Percentiles rank a stretch among this genome's conserved stretches.
Evolutionary conservation across 371 early-diverging fungal genomes (phyloP).

Genomic region (Coemansia sp.): DNA sequence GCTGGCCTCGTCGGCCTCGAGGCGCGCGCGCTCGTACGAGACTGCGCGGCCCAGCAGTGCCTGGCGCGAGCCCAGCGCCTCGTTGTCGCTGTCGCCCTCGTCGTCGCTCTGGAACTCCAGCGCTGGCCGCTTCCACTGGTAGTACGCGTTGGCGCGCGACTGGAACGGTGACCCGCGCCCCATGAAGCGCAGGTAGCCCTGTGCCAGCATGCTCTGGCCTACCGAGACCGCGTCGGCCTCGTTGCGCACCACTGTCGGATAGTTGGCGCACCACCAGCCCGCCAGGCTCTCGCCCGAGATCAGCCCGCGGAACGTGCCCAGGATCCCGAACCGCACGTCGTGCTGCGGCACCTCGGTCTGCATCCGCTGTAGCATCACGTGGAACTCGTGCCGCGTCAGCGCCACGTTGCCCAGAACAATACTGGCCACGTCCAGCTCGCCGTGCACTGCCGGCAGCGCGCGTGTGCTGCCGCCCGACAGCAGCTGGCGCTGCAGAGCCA

Average conservation of each 20-base stretch:
- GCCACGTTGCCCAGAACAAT: slow-evolving; percentile 48
- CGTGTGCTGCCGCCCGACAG: slow-evolving; percentile 17
- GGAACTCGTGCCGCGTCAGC: slow-evolving; percentile 49
- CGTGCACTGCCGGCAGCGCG: slow-evolving; percentile 23
- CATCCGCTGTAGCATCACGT: slow-evolving; percentile 55
- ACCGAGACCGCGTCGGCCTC: slow-evolving; percentile 67
- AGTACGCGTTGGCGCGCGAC: slow-evolving; percentile 60
- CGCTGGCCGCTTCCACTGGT: slow-evolving; percentile 67
- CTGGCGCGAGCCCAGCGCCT: slow-evolving; percentile 25
- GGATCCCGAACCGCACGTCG: slow-evolving; percentile 67
- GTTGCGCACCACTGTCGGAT: slow-evolving; percentile 61
- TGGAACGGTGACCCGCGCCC: slow-evolving; percentile 73
- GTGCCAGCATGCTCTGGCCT: slow-evolving; percentile 68
- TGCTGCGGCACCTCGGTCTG: slow-evolving; percentile 59
- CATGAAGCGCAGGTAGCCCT: slow-evolving; percentile 65
- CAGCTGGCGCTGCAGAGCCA: slow-evolving; percentile 29
- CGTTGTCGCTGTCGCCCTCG: slow-evolving; percentile 33
- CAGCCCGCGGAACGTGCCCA: slow-evolving; percentile 68
- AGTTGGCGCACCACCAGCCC: slow-evolving; percentile 66
- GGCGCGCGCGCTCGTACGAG: slow-evolving; percentile 57
- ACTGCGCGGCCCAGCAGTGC: slow-evolving; percentile 36
- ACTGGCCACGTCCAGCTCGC: slow-evolving; percentile 42
- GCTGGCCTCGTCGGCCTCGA: slow-evolving; percentile 67
- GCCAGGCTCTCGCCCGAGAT: slow-evolving; percentile 70
- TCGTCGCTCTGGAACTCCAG: slow-evolving; percentile 54